Evolutionary conservation across 2,329 filamentous ascomycete species (phyloP).

Genomic region (Xylariomycetidae sp.): DNA sequence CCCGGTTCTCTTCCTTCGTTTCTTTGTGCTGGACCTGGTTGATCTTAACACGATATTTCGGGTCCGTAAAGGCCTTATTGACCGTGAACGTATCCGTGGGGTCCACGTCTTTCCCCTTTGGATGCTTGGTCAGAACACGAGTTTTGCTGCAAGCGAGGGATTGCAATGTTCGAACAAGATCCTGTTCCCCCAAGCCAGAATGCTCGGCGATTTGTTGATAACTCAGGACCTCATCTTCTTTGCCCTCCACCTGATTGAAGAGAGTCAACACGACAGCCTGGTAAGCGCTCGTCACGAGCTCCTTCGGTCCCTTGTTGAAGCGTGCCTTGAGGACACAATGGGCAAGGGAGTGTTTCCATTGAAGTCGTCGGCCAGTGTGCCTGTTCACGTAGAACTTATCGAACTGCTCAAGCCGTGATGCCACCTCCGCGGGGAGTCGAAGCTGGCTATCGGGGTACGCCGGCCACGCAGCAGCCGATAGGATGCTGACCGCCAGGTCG

Average conservation of each 20-base stretch:
- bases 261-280: conserved; percentile 86
- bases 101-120: conserved; percentile 75
- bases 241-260: conserved; percentile 65
- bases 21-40: conserved; percentile 98
- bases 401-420: conserved; percentile 72
- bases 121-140: conserved; percentile 77
- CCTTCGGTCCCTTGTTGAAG: conserved; percentile 76
- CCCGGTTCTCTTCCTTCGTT: conserved; percentile 90
- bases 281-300: conserved; percentile 84
- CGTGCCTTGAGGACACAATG: conserved; percentile 79
- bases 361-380: conserved; percentile 78
- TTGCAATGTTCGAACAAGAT: conserved; percentile 86
- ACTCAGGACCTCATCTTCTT: conserved; percentile 53
- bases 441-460: conserved; percentile 72
- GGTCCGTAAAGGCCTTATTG: conserved; percentile 69
- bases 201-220: conserved; percentile 71
- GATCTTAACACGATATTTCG: conserved; percentile 91
- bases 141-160: conserved; percentile 89
- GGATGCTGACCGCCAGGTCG: conserved; percentile 78
- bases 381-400: conserved; percentile 83
- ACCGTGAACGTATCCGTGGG: conserved; percentile 77
- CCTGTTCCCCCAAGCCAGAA: conserved; percentile 67
- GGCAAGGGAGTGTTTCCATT: conserved; percentile 90
- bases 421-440: conserved; percentile 68
- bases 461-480: conserved; percentile 92